Percentiles rank a stretch among this genome's conserved stretches.
Conservation (phyloP, 768 basidiomycete genomes). For the Strobilomyces dryophilus region DNA sequence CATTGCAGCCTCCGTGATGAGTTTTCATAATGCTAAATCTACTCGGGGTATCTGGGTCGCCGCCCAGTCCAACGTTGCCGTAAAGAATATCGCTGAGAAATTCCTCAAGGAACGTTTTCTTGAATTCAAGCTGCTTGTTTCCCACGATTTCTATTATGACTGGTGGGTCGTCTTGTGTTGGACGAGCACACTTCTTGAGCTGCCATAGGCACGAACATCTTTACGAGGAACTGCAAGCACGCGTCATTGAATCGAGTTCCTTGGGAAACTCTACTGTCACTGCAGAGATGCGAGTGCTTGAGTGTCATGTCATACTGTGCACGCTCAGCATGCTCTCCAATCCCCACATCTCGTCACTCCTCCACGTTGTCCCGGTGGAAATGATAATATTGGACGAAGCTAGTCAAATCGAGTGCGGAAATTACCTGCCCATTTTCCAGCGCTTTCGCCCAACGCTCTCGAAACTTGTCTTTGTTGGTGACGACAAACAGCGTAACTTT, state of each 20-base stretch:
- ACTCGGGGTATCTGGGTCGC: conserved; percentile 35
- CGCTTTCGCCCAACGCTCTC: conserved; percentile 23
- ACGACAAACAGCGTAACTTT: conserved; percentile 33
- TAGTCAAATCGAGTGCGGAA: conserved; percentile 32
- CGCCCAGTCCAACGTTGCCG: conserved; percentile 49
- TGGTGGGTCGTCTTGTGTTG: conserved; percentile 31
- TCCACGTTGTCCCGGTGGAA: conserved; percentile 32
- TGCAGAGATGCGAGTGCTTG: conserved; percentile 23
- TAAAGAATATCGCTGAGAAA: conserved; percentile 52
- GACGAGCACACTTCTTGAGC: background rate
- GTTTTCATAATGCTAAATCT: conserved; percentile 13
- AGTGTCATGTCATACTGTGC: conserved; percentile 38
- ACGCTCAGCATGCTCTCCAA: conserved; percentile 46
- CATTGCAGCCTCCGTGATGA: conserved; percentile 35
- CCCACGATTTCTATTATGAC: conserved; percentile 43
- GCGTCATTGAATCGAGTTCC: conserved; percentile 36
- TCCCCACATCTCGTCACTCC: conserved; percentile 7
- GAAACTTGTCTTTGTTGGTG: conserved; percentile 39
- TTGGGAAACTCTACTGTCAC: conserved; percentile 18
- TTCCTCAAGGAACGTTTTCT: conserved; percentile 29
- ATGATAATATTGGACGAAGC: conserved; percentile 46
- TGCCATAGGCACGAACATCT: conserved; percentile 47
- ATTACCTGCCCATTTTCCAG: conserved; percentile 32
- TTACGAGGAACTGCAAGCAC: conserved; percentile 34
- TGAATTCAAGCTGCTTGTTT: conserved; percentile 40